Conservation (phyloP, 73 alveolate species). For the Tetrahymena borealis region DNA sequence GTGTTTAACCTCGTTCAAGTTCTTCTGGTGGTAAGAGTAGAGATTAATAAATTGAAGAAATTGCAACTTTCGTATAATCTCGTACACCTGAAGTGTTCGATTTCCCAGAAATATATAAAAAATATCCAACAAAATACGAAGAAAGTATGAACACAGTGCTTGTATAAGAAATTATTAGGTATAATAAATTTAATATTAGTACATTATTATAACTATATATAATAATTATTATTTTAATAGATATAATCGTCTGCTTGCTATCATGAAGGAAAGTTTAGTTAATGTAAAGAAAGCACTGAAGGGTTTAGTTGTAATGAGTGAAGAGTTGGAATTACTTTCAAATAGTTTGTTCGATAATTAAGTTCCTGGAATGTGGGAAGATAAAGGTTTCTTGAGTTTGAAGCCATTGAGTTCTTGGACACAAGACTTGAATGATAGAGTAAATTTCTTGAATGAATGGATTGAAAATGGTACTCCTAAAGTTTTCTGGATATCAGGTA, state of each 20-base stretch:
- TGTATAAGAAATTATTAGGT: conserved; percentile 75
- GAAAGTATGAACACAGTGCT: conserved; percentile 72
- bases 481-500: conserved; percentile 85
- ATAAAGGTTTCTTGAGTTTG: conserved; percentile 89
- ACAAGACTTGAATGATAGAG: conserved; percentile 82
- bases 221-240: conserved; percentile 6
- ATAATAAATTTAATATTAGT: neutral
- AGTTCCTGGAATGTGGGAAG: conserved; percentile 92
- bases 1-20: conserved; percentile 90
- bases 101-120: conserved; percentile 44
- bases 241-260: conserved; percentile 73
- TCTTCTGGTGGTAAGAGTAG: conserved; percentile 69
- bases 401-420: conserved; percentile 96
- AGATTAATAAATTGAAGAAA: conserved; percentile 57
- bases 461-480: conserved; percentile 84
- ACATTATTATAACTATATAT: neutral
- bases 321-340: conserved; percentile 94
- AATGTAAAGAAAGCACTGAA: conserved; percentile 82
- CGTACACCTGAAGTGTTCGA: conserved; percentile 60
- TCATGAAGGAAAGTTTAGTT: conserved; percentile 72
- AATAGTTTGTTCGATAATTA: conserved; percentile 88
- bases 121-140: conserved; percentile 58
- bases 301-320: conserved; percentile 95
- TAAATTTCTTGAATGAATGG: conserved; percentile 87
- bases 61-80: conserved; percentile 48